Evolutionary conservation across 208 protist genomes (phyloP).

Genomic region (Wallacemonas sp.): DNA sequence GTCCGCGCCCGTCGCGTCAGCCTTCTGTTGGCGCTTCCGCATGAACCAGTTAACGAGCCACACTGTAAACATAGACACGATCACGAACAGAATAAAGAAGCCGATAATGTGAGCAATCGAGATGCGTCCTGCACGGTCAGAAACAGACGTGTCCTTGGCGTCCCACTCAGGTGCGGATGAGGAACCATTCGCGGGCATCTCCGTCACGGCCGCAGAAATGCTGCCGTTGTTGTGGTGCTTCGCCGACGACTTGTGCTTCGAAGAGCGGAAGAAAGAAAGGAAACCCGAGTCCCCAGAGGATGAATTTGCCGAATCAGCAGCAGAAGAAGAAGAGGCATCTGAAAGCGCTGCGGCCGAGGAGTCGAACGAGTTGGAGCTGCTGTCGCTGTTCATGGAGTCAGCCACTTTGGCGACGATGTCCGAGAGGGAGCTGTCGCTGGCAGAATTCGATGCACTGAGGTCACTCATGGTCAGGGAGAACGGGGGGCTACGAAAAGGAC

Average conservation of each 20-base stretch:
- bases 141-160: slow-evolving; percentile 17
- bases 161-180: background rate
- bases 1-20: slow-evolving; percentile 10
- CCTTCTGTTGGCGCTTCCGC: slow-evolving; percentile 24
- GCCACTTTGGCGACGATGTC: background rate
- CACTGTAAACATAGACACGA: slow-evolving; percentile 37
- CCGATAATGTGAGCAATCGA: slow-evolving; percentile 29
- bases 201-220: background rate
- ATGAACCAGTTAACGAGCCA: slow-evolving; percentile 53
- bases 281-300: no score
- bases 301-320: no score
- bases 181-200: background rate
- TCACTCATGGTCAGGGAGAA: no score
- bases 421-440: background rate
- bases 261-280: no score
- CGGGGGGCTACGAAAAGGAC: no score
- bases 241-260: no score
- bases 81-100: slow-evolving; percentile 38
- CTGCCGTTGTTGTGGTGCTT: slow-evolving; percentile 3
- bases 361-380: background rate
- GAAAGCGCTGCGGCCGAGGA: no score
- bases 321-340: no score
- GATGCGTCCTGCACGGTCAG: slow-evolving; percentile 19
- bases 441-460: no score
- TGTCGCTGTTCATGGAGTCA: background rate